A percentile compares a stretch with the other conserved stretches of the same genome.
These are phyloP conservation scores for Candida insectalens DNA, from an alignment of 805 yeast genomes.

Conservation along the genomic window DNA sequence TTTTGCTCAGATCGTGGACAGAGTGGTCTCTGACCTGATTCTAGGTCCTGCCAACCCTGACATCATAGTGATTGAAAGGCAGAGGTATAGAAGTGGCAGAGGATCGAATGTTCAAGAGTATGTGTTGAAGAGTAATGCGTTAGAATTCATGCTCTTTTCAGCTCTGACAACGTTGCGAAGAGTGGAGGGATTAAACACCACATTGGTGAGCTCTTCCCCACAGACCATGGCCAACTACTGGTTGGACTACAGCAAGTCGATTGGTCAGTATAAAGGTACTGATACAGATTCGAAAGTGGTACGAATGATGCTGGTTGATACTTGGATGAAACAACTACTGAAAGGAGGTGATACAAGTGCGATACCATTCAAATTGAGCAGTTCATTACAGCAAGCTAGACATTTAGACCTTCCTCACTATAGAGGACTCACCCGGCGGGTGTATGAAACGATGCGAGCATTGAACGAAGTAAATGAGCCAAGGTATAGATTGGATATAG, in stretches of 20 bases:
- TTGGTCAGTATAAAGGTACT: conserved; percentile 1
- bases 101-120: conserved; percentile 37
- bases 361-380: not conserved
- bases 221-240: conserved; percentile 23
- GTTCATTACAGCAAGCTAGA: not conserved
- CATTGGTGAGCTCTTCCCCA: conserved; percentile 17
- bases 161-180: conserved; percentile 11
- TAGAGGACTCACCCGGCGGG: conserved; percentile 7
- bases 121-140: conserved; percentile 40
- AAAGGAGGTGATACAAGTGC: not conserved
- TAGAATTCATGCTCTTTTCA: conserved; percentile 38
- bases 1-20: conserved; percentile 16
- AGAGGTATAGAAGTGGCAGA: conserved; percentile 42
- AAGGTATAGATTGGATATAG: conserved; percentile 5
- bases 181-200: conserved; percentile 5
- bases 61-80: conserved; percentile 43
- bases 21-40: conserved; percentile 12
- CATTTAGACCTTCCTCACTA: not conserved
- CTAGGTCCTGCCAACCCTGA: conserved; percentile 21
- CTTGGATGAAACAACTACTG: conserved; percentile 15
- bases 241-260: conserved; percentile 13
- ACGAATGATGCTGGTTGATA: conserved; percentile 17
- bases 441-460: conserved; percentile 17
- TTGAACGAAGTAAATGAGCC: conserved; percentile 13
- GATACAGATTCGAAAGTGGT: conserved; percentile 13